Base-by-base conservation (phyloP, 805 yeast species). In the Grigorovia yakushimaensis region DNA sequence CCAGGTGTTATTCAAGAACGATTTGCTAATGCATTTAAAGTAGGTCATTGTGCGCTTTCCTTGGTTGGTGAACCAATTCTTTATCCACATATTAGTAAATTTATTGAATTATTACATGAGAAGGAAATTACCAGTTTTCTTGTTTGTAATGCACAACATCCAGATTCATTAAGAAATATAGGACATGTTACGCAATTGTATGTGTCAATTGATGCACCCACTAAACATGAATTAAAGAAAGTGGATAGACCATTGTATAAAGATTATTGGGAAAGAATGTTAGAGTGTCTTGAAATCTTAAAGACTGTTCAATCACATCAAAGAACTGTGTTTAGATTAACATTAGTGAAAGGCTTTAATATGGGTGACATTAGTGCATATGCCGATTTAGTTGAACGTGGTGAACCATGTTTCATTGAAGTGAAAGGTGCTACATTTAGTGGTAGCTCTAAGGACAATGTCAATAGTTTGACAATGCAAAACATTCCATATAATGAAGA, bases 101-200 rank as follows among this genome's bases (percentile, higher is more conserved):
- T 88, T 61, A 78, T 88, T 39, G 77, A 76, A 11, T 76, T 88
- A 81, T 70, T 89, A 44, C 97, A 88, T 59, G 84, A 77, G 33
- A 75, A 79, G 59, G 82, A 77, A 39, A 89, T 88, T 42, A 85
- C 95, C 2, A 81, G 93, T 45, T 88, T 88, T 64, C 73, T 88
- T 57, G 97, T 88, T 11, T 89, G 97, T 68, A 88, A 88, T 62
- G 97, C 97, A 8, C 97, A 88, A 69, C 97, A 88, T 65, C 97
- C 97, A 3, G 88, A 83, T 45, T 84, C 88, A 51, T 71, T 88
- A 54, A 78, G 75, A 20, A 72, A 73, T 2, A 70, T 88, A 58
- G 67, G 76, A 27, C 84, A 82, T 57, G 96, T 88, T 8, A 88
- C 97, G 1, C 97, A 88, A 68, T 71, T 88, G 41, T 88, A 88